Percentiles rank a stretch among this genome's conserved stretches.
Conservation (phyloP, 352 stramenopile species). For the Pythium chondricola region DNA sequence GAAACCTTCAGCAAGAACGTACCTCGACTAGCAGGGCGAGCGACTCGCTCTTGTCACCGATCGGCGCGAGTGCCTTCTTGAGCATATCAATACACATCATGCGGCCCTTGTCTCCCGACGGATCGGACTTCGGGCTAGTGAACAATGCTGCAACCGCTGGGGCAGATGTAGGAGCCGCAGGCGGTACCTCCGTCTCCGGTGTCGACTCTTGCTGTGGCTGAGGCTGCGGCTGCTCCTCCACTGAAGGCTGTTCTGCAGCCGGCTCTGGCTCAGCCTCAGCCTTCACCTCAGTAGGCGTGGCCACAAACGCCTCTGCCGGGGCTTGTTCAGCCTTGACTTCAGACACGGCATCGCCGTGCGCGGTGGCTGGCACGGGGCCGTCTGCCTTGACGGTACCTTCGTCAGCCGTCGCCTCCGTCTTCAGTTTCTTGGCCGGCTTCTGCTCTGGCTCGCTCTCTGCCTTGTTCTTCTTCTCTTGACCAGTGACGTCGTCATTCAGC, state of each 20-base stretch:
- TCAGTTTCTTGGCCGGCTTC: conserved; percentile 34
- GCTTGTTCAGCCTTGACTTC: background rate
- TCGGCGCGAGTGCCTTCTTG: conserved; percentile 42
- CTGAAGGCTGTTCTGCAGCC: conserved; percentile 1
- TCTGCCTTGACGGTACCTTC: conserved; percentile 8
- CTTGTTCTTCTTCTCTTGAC: conserved; percentile 34
- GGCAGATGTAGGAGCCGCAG: background rate
- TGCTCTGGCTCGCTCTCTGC: conserved; percentile 12
- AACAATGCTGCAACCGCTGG: background rate
- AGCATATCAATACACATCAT: conserved; percentile 64
- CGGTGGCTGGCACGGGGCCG: background rate
- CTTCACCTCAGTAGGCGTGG: background rate
- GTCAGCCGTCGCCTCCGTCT: conserved; percentile 23
- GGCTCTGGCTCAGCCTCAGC: background rate
- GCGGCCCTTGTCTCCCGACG: conserved; percentile 49
- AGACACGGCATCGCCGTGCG: too few species aligned
- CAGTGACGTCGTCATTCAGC: conserved; percentile 40
- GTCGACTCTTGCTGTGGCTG: background rate
- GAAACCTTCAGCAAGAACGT: background rate
- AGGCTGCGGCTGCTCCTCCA: background rate
- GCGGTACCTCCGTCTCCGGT: background rate
- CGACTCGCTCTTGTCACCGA: conserved; percentile 28
- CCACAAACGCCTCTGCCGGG: background rate
- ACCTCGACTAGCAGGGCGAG: conserved; percentile 75
- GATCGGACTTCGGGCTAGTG: conserved; percentile 23